Percentiles rank a stretch among this genome's conserved stretches.
Evolutionary conservation across 2,329 filamentous ascomycete genomes (phyloP).

Genomic region (Aspergillus sp.): DNA sequence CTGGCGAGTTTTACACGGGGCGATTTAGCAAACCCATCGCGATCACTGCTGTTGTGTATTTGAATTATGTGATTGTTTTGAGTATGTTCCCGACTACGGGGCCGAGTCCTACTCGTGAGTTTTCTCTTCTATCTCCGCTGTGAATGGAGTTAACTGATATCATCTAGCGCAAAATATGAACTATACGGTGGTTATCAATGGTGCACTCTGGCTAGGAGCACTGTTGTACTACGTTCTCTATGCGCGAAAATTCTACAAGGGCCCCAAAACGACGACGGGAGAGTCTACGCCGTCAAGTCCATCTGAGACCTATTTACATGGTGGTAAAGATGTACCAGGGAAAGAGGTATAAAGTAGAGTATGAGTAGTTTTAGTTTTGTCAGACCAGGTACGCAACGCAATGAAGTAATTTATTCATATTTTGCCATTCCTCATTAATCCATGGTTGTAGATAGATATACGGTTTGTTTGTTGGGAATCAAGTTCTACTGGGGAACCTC

Average conservation of each 20-base stretch:
- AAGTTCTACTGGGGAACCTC: conserved; percentile 34
- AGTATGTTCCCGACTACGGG: too few species aligned
- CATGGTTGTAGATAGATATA: background rate
- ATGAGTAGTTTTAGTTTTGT: too few species aligned
- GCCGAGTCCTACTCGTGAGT: too few species aligned
- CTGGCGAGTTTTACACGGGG: too few species aligned
- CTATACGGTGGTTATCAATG: conserved; percentile 60
- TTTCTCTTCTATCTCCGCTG: background rate
- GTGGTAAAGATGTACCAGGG: too few species aligned
- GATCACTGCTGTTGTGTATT: too few species aligned
- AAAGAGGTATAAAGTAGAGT: too few species aligned
- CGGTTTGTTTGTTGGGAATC: background rate
- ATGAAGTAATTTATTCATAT: background rate
- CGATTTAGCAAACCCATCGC: too few species aligned
- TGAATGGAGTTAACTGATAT: conserved; percentile 1
- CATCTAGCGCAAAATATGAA: conserved; percentile 50
- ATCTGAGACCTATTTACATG: too few species aligned
- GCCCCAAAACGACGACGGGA: conserved; percentile 50
- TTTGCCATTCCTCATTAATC: background rate
- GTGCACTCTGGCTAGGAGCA: conserved; percentile 54
- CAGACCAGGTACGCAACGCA: too few species aligned
- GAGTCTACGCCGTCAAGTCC: too few species aligned
- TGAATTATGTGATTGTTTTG: too few species aligned
- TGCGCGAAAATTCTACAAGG: conserved; percentile 58
- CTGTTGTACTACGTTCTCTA: conserved; percentile 54